Evolutionary conservation across 1,284 basidiomycete genomes (phyloP), one percentile per base, ranked within the genome.

Genomic region (Pseudozyma sp.): DNA sequence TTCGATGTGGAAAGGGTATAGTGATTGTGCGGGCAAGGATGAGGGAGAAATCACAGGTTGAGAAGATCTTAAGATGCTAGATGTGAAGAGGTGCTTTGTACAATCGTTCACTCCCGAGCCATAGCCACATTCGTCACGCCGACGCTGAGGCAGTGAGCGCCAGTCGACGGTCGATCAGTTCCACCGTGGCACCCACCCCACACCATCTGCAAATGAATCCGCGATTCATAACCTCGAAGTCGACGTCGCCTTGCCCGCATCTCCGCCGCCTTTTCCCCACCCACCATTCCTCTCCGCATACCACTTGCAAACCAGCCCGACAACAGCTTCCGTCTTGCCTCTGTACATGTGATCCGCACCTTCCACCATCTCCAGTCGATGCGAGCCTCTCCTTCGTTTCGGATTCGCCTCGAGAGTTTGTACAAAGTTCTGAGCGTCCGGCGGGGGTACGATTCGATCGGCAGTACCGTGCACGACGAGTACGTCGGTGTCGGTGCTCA

Each of bases 271-370:
- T 0, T 49, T 33, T 4, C n/a, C 14, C 30, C 1, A 24, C 24
- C 24, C 24, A 2, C 5, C 16, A 29, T 30, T 24, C 30, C 7
- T 14, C 4, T 63, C 45, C 11, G 67, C 35, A 42, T 64, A 69
- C 67, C 67, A 69, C 4, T 17, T 37, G 44, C 61, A 63, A 13
- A 64, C 49, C 5, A 55, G 43, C 30, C 63, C 47, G 13, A 68
- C 66, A 5, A 68, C 52, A 0, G 66, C 51, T 44, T 68, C 52
- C 13, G 47, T 54, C 5, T 30, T 19, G 1, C 66, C 59, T 39
- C 66, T 47, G 16, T 54, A 76, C 54, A 69, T 80, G 53, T 80
- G 78, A 58, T 77, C 68, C 7, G 77, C 74, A 11, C 60, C 70
- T 24, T 72, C 49, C n/a, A 80, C 44, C 1, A 80, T 44, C 11